Evolutionary conservation across 768 basidiomycete species (phyloP), one percentile per base, ranked within the genome.

Genomic region (Pisolithus marmoratus): DNA sequence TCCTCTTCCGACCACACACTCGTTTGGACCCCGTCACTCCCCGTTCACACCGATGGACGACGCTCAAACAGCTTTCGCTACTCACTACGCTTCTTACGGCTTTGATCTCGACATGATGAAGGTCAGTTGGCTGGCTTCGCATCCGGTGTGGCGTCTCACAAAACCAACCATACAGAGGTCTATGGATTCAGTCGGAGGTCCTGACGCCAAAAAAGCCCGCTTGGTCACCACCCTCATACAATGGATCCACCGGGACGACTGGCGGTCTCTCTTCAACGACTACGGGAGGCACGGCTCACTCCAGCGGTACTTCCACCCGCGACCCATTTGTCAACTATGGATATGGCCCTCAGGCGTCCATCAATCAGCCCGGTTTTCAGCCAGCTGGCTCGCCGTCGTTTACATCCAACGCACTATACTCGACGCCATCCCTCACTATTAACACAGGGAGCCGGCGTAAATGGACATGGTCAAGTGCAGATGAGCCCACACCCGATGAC

Each of bases 31-130:
- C 60, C 57, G 58, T 58, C 57, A 38, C 45, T 45, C 42, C 58
- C 62, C 49, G 53, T 58, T 54, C 68, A 49, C 66, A 59, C 54
- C 71, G 58, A 84, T 88, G 87, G 85, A 87, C 75, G 85, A 89
- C 77, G 62, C 79, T 50, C 85, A 87, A 70, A 74, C 85, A 67
- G 77, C 77, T 46, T 87, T 86, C 67, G 80, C 81, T 55, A 69
- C 73, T 45, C 85, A 83, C 62, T 89, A 90, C 68, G 77, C 79
- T 56, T 67, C 77, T 56, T 90, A 87, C 79, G 73, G 70, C 53
- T 86, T 90, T 73, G 88, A 90, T 65, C 74, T 90, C 80, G 88
- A 91, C 71, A 90, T 91, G 88, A 90, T 90, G 87, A 91, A 91
- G 86, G 89, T 85, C 34, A 15, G 74, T 67, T 23, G 49, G 44